Evolutionary conservation across 148 eudicot species (phyloP).

Genomic region (Cornus suecica): DNA sequence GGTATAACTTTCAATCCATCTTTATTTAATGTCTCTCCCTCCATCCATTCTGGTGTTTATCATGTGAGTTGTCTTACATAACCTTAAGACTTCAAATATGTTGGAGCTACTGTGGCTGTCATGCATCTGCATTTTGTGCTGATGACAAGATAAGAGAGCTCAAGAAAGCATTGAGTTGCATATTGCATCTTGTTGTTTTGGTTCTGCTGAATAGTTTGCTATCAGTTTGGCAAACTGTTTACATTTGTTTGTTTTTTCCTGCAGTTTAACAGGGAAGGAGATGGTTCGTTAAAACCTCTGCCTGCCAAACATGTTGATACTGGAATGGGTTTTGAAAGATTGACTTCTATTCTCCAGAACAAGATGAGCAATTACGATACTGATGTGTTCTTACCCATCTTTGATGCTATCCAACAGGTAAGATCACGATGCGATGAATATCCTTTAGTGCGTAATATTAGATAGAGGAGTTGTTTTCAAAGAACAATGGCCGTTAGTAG

Average conservation of each 20-base stretch:
- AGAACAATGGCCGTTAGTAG: neutral
- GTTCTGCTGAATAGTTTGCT: neutral
- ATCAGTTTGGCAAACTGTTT: neutral
- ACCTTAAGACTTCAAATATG: neutral
- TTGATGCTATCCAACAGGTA: slow-evolving; percentile 86
- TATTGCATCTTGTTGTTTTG: neutral
- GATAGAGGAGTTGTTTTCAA: neutral
- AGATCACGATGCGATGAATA: slow-evolving; percentile 9
- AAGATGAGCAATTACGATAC: slow-evolving; percentile 99
- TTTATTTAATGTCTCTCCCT: neutral
- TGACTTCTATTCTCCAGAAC: slow-evolving; percentile 95
- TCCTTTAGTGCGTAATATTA: neutral
- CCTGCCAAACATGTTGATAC: slow-evolving; percentile 98
- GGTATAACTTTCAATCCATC: slow-evolving; percentile 37
- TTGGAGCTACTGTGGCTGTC: neutral
- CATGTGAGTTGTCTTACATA: neutral
- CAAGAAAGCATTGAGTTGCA: neutral
- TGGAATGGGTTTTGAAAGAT: slow-evolving; percentile 97
- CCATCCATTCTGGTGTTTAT: neutral
- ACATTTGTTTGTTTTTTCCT: slow-evolving; percentile 14
- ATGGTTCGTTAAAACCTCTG: slow-evolving; percentile 70
- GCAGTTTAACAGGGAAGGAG: slow-evolving; percentile 93
- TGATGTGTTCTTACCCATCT: slow-evolving; percentile 87
- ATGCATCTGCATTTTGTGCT: slow-evolving; percentile 5
- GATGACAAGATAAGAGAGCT: neutral